Evolutionary conservation across 2,329 filamentous ascomycete genomes (phyloP), one percentile per base, ranked within the genome.

Genomic region (Chaetomium olivaceum): DNA sequence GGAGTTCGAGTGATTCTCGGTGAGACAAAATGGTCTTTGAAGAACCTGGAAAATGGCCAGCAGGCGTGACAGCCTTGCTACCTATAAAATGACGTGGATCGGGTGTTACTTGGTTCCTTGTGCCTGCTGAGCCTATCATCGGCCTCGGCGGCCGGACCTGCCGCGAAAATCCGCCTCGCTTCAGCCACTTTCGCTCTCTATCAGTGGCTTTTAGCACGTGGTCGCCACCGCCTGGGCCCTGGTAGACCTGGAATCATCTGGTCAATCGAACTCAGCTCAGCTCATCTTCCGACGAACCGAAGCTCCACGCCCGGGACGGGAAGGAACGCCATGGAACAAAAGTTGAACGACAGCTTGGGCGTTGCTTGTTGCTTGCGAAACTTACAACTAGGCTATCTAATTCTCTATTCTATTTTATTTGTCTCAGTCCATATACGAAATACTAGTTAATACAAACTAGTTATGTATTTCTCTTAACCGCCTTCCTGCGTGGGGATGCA

Each of bases 21-120:
- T 65, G 67, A 67, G 56, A 43, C 58, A 55, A 69, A 62, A 67
- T 46, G 48, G 58, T 31, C 27, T n/a, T 57, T 60, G 48, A 54
- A 54, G 21, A 12, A 61, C 29, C 39, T 29, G 21, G 6, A 27
- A 27, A 25, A 43, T 43, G 14, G 39, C 7, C 39, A 43, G 23
- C 56, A 7, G 56, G 31, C 58, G 11, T 23, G 39, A 25, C 50
- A 36, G 43, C 36, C 52, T 21, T 62, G 52, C 33, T 64, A 48
- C 33, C 33, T 64, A 48, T 48, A 50, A 52, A 63, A 54, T 58
- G 54, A 54, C 39, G 46, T 54, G 27, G 61, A 39, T 39, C 27
- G 27, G 43, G 23, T 39, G 57, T 36, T 31, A 16, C 16, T 60
- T 60, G 61, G 57, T 36, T 31, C 16, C 16, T 60, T 60, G 61